Conservation (phyloP, 192 early-diverging fungal genomes). For the Coemansia sp. region DNA sequence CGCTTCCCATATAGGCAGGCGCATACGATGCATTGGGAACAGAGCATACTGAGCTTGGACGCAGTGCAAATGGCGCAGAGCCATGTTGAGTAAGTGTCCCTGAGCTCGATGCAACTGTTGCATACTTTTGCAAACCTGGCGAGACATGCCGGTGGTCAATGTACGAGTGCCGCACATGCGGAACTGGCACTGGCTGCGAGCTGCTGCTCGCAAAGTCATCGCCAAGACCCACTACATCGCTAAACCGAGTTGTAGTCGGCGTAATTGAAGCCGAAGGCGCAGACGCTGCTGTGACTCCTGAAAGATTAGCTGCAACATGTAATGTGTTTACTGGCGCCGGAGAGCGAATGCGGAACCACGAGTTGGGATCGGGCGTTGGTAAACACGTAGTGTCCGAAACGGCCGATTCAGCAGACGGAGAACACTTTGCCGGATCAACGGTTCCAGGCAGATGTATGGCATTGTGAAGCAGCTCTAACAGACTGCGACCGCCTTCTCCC, state of each 20-base stretch:
- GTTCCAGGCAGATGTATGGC: constrained; percentile 37
- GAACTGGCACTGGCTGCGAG: background rate
- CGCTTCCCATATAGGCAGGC: background rate
- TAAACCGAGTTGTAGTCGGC: constrained; percentile 31
- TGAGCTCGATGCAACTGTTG: constrained; percentile 7
- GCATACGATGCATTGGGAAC: constrained; percentile 20
- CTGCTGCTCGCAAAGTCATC: constrained; percentile 14
- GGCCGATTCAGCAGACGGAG: constrained; percentile 49
- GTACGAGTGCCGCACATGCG: constrained; percentile 9
- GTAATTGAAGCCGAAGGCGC: constrained; percentile 37
- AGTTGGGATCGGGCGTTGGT: constrained; percentile 49
- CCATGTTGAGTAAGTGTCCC: constrained; percentile 2
- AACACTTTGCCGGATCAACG: constrained; percentile 27
- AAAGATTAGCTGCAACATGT: constrained; percentile 7
- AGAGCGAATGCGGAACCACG: constrained; percentile 47
- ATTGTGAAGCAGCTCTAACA: constrained; percentile 41
- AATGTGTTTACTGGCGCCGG: constrained; percentile 16
- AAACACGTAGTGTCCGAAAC: constrained; percentile 49
- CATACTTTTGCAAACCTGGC: constrained; percentile 9
- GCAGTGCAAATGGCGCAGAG: constrained; percentile 8
- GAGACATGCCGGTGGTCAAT: constrained; percentile 9
- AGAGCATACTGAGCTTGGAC: constrained; percentile 39
- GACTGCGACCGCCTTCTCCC: constrained; percentile 53
- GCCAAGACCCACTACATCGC: constrained; percentile 12
- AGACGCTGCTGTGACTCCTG: constrained; percentile 8